These are phyloP conservation scores for Paecilomyces formosus DNA, from an alignment of 2,329 filamentous ascomycete genomes.

Conservation along the genomic window DNA sequence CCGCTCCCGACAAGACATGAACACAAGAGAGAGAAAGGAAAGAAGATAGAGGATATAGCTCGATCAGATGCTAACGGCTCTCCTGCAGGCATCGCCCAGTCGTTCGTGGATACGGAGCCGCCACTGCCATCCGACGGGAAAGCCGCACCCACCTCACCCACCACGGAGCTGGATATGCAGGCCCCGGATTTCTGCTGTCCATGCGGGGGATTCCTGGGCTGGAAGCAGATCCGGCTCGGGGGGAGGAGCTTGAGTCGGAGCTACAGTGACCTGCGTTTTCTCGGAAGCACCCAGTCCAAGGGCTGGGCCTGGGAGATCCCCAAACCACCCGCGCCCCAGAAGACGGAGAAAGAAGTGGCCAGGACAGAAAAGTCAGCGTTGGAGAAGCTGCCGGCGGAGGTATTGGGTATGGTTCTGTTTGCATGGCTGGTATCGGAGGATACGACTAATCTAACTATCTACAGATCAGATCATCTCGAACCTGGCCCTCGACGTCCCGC, in stretches of 20 bases:
- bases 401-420: conserved; percentile 54
- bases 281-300: conserved; percentile 27
- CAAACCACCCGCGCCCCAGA: conserved; percentile 12
- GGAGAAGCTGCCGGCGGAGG: conserved; percentile 62
- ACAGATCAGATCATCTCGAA: conserved; percentile 67
- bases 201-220: conserved; percentile 37
- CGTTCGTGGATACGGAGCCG: conserved; percentile 34
- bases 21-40: not conserved
- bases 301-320: conserved; percentile 37
- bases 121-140: conserved; percentile 19
- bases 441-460: conserved; percentile 4
- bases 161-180: conserved; percentile 22
- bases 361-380: conserved; percentile 42
- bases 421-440: conserved; percentile 1
- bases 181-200: conserved; percentile 39
- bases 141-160: conserved; percentile 12
- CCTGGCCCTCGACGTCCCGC: conserved; percentile 64
- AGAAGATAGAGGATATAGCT: not conserved
- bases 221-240: conserved; percentile 39
- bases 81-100: conserved; percentile 33
- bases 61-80: conserved; percentile 5
- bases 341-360: conserved; percentile 13
- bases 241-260: conserved; percentile 38
- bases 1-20: conserved; percentile 2
- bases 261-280: conserved; percentile 33